These are phyloP conservation scores for Gremmenia infestans DNA, from an alignment of 2,329 filamentous ascomycete genomes.

Conservation along the genomic window DNA sequence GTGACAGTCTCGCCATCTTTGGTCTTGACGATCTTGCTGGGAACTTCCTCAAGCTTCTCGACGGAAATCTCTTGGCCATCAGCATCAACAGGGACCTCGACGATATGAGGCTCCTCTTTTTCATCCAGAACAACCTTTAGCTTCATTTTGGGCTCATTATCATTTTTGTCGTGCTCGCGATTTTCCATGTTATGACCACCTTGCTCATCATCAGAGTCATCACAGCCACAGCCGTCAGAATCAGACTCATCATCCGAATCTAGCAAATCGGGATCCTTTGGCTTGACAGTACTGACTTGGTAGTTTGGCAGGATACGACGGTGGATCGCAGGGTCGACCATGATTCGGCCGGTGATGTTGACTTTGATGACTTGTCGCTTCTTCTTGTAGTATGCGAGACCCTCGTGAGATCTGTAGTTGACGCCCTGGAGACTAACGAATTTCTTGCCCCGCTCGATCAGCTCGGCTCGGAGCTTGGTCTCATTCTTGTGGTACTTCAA, in stretches of 20 bases:
- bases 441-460: constrained; percentile 78
- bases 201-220: constrained; percentile 30
- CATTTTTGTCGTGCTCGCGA: constrained; percentile 17
- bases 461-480: constrained; percentile 54
- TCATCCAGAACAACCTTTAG: constrained; percentile 38
- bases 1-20: constrained; percentile 17
- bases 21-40: constrained; percentile 23
- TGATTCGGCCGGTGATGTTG: constrained; percentile 80
- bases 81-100: constrained; percentile 51
- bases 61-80: constrained; percentile 49
- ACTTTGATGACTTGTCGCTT: constrained; percentile 72
- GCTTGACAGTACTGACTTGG: constrained; percentile 66
- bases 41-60: constrained; percentile 54
- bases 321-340: constrained; percentile 81
- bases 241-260: constrained; percentile 44
- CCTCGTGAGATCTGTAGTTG: constrained; percentile 77
- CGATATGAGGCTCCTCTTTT: constrained; percentile 44
- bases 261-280: constrained; percentile 61
- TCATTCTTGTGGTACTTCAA: constrained; percentile 75
- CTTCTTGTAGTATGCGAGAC: constrained; percentile 80
- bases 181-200: constrained; percentile 20
- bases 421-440: constrained; percentile 78
- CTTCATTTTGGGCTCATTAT: constrained; percentile 33
- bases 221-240: constrained; percentile 36
- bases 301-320: constrained; percentile 85